Conservation (phyloP, 83 land plant genomes). For the Thuja plicata region DNA sequence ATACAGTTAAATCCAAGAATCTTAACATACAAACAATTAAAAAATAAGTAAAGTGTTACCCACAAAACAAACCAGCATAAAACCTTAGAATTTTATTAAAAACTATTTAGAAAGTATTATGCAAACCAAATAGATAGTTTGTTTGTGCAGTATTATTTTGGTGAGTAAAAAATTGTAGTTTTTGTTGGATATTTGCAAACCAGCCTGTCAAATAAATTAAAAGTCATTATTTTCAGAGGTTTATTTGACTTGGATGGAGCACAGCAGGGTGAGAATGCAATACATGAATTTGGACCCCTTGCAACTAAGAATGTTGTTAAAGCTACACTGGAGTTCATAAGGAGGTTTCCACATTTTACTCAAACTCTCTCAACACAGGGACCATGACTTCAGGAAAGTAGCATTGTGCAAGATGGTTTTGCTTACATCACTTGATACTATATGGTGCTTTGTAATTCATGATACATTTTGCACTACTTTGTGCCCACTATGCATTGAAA, state of each 20-base stretch:
- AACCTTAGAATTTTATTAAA: too few relatives aligned
- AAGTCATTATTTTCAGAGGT: conserved; percentile 45
- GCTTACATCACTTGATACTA: not conserved
- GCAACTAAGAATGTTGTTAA: conserved; percentile 44
- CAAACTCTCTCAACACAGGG: not conserved
- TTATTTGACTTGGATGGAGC: conserved; percentile 59
- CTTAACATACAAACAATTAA: too few relatives aligned
- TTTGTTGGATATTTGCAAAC: conserved; percentile 26
- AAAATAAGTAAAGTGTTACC: too few relatives aligned
- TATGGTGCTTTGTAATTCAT: too few relatives aligned
- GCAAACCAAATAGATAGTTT: not conserved
- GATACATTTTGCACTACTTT: too few relatives aligned
- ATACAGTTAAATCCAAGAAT: too few relatives aligned
- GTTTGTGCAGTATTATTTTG: not conserved
- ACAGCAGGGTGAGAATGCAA: not conserved
- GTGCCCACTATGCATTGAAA: too few relatives aligned
- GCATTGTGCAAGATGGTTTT: not conserved
- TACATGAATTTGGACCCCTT: conserved; percentile 22
- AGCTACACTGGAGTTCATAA: conserved; percentile 36
- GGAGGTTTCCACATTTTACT: not conserved
- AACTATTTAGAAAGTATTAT: too few relatives aligned
- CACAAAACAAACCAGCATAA: too few relatives aligned
- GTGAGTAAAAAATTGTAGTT: not conserved
- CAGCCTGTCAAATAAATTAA: conserved; percentile 33
- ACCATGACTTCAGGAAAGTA: not conserved